Conservation (phyloP, 768 basidiomycete species). For the Lentinula lateritia region DNA sequence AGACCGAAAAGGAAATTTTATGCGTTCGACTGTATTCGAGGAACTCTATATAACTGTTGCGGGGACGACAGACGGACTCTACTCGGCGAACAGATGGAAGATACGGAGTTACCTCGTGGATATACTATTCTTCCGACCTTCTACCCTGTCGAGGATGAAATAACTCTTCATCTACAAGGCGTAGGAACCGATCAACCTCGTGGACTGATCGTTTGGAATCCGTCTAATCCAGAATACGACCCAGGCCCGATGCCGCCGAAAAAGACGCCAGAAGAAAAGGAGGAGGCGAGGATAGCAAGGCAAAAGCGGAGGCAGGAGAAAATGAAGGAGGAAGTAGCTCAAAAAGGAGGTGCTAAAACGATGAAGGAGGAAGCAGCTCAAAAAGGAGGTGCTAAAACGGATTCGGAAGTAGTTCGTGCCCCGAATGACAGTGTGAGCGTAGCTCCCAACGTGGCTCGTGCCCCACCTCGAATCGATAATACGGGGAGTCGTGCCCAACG, state of each 20-base stretch:
- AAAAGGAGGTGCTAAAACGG: not conserved
- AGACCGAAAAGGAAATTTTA: conserved; percentile 36
- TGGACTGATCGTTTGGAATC: conserved; percentile 33
- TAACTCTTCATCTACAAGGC: not conserved
- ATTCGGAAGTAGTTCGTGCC: not conserved
- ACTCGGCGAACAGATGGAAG: not conserved
- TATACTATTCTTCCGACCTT: conserved; percentile 1
- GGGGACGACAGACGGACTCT: conserved; percentile 23
- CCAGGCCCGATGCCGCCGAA: conserved; percentile 41
- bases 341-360: too few relatives aligned
- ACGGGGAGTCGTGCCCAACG: too few relatives aligned
- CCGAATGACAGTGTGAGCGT: not conserved
- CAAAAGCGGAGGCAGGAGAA: not conserved
- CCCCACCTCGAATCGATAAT: too few relatives aligned
- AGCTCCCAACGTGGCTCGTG: not conserved
- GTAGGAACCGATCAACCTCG: not conserved
- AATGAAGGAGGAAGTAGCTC: not conserved
- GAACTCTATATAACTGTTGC: conserved; percentile 26
- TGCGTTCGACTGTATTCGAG: conserved; percentile 49
- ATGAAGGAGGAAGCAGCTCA: not conserved
- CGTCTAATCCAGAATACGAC: conserved; percentile 65
- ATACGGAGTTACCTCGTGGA: not conserved
- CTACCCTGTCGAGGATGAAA: conserved; percentile 1
- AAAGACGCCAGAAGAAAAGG: not conserved
- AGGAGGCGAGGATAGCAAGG: not conserved